A percentile compares a stretch with the other conserved stretches of the same genome.
These are phyloP conservation scores for Phytophthora hibernalis DNA, from an alignment of 352 stramenopile genomes.

Conservation along the genomic window DNA sequence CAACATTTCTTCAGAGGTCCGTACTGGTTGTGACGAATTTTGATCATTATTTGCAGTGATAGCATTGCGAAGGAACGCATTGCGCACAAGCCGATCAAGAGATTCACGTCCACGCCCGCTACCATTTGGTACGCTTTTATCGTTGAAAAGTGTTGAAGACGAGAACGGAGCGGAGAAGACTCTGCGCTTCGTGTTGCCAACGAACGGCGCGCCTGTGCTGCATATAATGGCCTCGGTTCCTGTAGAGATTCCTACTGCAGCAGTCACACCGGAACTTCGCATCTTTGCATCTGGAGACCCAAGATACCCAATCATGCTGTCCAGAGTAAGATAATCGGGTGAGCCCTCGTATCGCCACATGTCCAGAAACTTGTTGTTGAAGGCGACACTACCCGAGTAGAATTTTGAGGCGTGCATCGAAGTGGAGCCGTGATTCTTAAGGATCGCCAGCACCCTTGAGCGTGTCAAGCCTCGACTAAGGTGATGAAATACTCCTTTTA, in stretches of 20 bases:
- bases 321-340: slow-evolving; percentile 72
- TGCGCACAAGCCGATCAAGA: slow-evolving; percentile 60
- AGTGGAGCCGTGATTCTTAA: slow-evolving; percentile 70
- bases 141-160: slow-evolving; percentile 54
- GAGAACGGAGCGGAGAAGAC: slow-evolving; percentile 29
- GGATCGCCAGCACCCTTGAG: slow-evolving; percentile 67
- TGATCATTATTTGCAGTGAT: slow-evolving; percentile 38
- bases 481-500: slow-evolving; percentile 84
- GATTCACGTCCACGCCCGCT: slow-evolving; percentile 59
- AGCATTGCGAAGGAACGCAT: slow-evolving; percentile 52
- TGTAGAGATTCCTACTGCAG: slow-evolving; percentile 8
- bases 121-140: slow-evolving; percentile 49
- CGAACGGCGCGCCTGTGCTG: slow-evolving; percentile 26
- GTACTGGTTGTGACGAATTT: neutral
- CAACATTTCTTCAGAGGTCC: neutral
- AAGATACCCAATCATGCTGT: slow-evolving; percentile 33
- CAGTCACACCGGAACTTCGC: slow-evolving; percentile 5
- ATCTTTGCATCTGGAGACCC: slow-evolving; percentile 23
- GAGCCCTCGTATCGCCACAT: slow-evolving; percentile 86
- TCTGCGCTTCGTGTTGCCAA: slow-evolving; percentile 34
- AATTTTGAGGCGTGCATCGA: slow-evolving; percentile 76
- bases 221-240: slow-evolving; percentile 35
- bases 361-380: slow-evolving; percentile 83
- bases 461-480: slow-evolving; percentile 72
- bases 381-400: slow-evolving; percentile 75